A percentile compares a stretch with the other conserved stretches of the same genome.
These are phyloP conservation scores for Phytophthora pseudosyringae DNA, from an alignment of 352 stramenopile genomes.

Conservation along the genomic window DNA sequence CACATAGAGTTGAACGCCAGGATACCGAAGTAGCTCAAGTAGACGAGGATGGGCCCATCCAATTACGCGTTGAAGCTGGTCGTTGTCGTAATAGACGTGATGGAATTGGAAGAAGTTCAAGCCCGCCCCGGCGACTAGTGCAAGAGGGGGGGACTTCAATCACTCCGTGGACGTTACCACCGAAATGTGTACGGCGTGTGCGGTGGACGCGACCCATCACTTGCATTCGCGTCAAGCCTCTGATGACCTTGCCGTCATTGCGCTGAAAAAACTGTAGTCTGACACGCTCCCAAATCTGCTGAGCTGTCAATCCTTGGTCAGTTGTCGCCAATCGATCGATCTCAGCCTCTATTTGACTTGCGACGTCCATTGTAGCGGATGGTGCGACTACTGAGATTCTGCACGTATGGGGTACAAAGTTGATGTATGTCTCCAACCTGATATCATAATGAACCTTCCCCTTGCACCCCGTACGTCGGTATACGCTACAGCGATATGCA, in stretches of 20 bases:
- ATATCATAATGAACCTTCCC: neutral
- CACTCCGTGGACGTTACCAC: neutral
- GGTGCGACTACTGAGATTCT: neutral
- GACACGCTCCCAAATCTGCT: neutral
- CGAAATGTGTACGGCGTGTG: slow-evolving; percentile 2
- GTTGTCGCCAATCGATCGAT: neutral
- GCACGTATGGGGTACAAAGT: neutral
- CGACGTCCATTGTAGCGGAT: neutral
- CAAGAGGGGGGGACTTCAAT: slow-evolving; percentile 6
- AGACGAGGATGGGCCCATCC: slow-evolving; percentile 28
- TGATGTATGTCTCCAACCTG: neutral
- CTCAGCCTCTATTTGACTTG: neutral
- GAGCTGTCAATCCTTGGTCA: neutral
- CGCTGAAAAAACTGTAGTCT: neutral
- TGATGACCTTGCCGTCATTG: neutral
- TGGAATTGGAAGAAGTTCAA: slow-evolving; percentile 3
- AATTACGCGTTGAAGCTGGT: slow-evolving; percentile 13
- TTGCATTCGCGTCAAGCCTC: neutral
- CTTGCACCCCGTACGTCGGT: neutral
- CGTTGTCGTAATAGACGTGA: neutral
- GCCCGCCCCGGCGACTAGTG: neutral
- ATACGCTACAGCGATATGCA: neutral
- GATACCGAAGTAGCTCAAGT: neutral
- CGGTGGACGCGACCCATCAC: neutral
- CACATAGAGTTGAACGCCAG: slow-evolving; percentile 19